Evolutionary conservation across 129 eudicot genomes (phyloP), one percentile per base, ranked within the genome.

Genomic region (Solidago caesia): DNA sequence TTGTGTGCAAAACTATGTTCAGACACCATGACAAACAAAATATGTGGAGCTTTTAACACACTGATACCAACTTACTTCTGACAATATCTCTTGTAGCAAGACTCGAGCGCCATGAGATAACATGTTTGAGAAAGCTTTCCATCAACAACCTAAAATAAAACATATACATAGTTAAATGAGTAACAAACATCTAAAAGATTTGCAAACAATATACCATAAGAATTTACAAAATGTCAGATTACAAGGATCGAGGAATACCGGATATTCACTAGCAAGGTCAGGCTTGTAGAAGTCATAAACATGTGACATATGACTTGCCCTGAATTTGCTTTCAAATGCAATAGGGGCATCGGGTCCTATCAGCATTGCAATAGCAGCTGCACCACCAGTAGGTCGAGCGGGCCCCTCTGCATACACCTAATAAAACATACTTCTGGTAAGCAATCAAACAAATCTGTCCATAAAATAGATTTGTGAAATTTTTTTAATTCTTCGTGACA

Each of bases 331-430:
- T 87, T 94, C 98, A 57, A 93, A 94, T 53, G 84, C 87, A 71
- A 94, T 88, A 12, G 98, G 97, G 41, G 98, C 97, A 83, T 90
- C 96, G 10, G 97, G 92, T 13, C 98, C 98, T 67, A 94, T 86
- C 47, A 94, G 88, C 96, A 94, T 90, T 45, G 98, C 97, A 81
- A 94, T 70, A 9, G 98, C 96, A 73, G 88, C 98, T 67, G 97
- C 98, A 68, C 98, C 98, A 46, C 98, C 98, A 10, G 98, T 94
- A 41, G 98, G 98, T 64, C 98, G 85, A 45, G 98, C 98, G 16
- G 98, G 89, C 66, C 98, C 98, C 85, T 94, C 98, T 5, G 98
- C 97, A 82, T 94, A 94, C 68, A 93, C 98, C 98, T 92, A 70
- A 62, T 52, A 63, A 64, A 75, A 26, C 51, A 67, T 43, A 62